Evolutionary conservation across 768 basidiomycete species (phyloP).

Genomic region (Pisolithus sp.): DNA sequence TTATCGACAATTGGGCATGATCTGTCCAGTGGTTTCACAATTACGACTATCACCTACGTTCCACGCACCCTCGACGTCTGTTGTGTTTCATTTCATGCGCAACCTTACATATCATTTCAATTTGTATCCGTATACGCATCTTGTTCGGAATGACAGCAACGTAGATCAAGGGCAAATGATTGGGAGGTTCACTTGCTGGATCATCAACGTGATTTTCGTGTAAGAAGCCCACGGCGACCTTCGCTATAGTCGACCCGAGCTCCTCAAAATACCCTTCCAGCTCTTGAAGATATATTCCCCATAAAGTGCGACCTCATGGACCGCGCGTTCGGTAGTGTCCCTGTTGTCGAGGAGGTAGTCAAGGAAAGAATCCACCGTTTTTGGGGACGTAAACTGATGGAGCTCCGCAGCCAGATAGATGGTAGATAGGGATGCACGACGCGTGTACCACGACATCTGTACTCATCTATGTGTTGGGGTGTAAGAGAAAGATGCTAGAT

Average conservation of each 20-base stretch:
- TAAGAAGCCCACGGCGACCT: neutral
- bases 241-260: slow-evolving; percentile 44
- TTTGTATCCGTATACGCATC: slow-evolving; percentile 14
- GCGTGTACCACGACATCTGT: slow-evolving; percentile 70
- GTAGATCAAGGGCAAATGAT: slow-evolving; percentile 6
- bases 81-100: neutral
- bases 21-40: neutral
- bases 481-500: neutral
- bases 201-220: neutral
- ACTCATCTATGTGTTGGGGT: neutral
- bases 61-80: neutral
- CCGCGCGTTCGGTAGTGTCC: slow-evolving; percentile 35
- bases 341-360: slow-evolving; percentile 54
- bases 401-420: slow-evolving; percentile 76
- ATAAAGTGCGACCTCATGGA: slow-evolving; percentile 51
- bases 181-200: too few species aligned
- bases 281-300: slow-evolving; percentile 58
- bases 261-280: slow-evolving; percentile 67
- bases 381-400: slow-evolving; percentile 75
- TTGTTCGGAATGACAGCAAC: slow-evolving; percentile 10
- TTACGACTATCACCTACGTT: slow-evolving; percentile 6
- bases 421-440: slow-evolving; percentile 55
- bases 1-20: slow-evolving; percentile 92
- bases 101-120: slow-evolving; percentile 7
- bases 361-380: slow-evolving; percentile 60